phyloP scores from a whole-genome alignment of 2,329 filamentous ascomycete species.

The Rachicladosporium sp. region DNA sequence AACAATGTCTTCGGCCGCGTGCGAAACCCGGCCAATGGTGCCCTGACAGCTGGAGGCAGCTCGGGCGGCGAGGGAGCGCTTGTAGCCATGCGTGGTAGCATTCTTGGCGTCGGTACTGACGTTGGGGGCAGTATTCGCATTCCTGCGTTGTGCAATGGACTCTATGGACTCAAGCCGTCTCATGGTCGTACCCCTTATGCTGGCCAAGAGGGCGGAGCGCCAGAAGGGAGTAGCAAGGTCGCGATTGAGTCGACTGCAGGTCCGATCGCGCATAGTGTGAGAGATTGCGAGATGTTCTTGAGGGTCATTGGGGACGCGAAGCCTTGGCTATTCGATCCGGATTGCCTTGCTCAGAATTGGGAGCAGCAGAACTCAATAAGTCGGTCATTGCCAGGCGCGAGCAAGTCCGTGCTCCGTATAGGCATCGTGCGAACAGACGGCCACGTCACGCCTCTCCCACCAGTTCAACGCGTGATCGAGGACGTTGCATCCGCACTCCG shows the following conservation, averaged over 20 bases:
- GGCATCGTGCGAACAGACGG: constrained; percentile 40
- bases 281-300: constrained; percentile 43
- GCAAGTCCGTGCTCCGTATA: too few species aligned
- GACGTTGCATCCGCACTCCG: constrained; percentile 31
- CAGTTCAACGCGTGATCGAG: constrained; percentile 34
- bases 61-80: constrained; percentile 43
- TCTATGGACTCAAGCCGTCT: constrained; percentile 36
- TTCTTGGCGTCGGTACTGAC: constrained; percentile 42
- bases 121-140: constrained; percentile 43
- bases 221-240: constrained; percentile 36
- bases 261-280: constrained; percentile 35
- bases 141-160: constrained; percentile 38
- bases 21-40: constrained; percentile 36
- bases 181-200: constrained; percentile 39
- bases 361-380: too few species aligned
- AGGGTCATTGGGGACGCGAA: constrained; percentile 40
- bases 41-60: constrained; percentile 40
- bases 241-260: constrained; percentile 33
- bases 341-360: constrained; percentile 31
- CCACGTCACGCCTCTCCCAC: constrained; percentile 40
- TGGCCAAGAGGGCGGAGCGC: constrained; percentile 36
- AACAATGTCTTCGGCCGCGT: constrained; percentile 40
- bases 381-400: too few species aligned
- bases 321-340: constrained; percentile 38
- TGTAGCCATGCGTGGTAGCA: constrained; percentile 35